phyloP scores from a whole-genome alignment of 2,329 filamentous ascomycete species.

The Colletotrichum gloeosporioides region DNA sequence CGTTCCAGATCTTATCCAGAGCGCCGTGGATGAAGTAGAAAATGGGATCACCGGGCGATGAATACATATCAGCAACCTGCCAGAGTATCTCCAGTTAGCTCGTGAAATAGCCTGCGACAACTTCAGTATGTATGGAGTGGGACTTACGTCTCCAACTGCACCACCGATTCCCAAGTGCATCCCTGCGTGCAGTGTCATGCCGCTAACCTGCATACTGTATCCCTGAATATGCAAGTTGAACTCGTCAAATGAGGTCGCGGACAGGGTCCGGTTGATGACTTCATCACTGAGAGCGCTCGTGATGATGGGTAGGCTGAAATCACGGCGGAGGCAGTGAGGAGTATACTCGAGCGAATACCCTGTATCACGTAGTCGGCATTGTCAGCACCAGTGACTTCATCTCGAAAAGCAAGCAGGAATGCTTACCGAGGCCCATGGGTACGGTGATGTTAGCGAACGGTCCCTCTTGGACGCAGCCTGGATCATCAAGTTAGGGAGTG shows the following conservation, averaged over 20 bases:
- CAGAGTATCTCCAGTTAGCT: background rate
- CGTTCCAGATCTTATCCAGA: slow-evolving; percentile 30
- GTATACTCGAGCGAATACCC: background rate
- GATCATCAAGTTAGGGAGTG: accelerated
- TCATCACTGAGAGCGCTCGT: background rate
- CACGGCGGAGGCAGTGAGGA: background rate
- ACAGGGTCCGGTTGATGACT: background rate
- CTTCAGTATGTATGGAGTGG: accelerated
- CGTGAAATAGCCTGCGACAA: background rate
- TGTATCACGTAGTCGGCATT: background rate
- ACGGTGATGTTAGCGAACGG: background rate
- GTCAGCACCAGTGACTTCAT: too few relatives aligned
- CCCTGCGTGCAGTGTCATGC: background rate
- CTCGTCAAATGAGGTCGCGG: background rate
- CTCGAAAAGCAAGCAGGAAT: accelerated
- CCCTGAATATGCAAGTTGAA: background rate
- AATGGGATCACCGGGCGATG: slow-evolving; percentile 35
- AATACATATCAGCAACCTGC: background rate
- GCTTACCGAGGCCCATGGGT: background rate
- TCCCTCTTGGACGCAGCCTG: slow-evolving; percentile 4
- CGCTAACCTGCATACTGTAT: background rate
- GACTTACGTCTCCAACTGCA: background rate
- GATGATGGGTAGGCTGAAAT: background rate
- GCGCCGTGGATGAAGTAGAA: slow-evolving; percentile 32
- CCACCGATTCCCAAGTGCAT: background rate